Base-by-base conservation (phyloP, 179 eudicot species). In the Actinidia chinensis region DNA sequence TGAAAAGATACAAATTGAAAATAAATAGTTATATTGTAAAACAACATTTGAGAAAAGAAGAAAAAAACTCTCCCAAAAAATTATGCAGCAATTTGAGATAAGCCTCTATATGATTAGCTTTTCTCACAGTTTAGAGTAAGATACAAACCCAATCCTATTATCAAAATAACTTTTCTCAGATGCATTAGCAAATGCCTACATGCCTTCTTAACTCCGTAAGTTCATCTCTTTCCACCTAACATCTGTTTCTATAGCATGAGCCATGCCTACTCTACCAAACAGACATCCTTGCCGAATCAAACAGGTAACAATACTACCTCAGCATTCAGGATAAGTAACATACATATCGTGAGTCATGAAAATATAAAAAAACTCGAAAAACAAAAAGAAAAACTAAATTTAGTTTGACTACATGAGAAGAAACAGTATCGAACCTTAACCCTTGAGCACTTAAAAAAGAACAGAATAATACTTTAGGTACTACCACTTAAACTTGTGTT, bases 401-500 rank as follows among this genome's bases (percentile, higher is more conserved):
- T 43, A 67, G 8, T 14, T 60, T 44, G 68, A 60, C 68, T 68
- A 74, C 42, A 59, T 55, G 60, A 58, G 55, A 68, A 25, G 14
- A 23, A 15, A 44, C 3, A 46, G 54, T 2, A 44, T 44, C 23
- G n/a, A n/a, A n/a, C n/a, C n/a, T n/a, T n/a, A n/a, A n/a, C n/a
- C n/a, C n/a, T n/a, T n/a, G n/a, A n/a, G n/a, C n/a, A n/a, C n/a
- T n/a, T n/a, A n/a, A n/a, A n/a, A n/a, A n/a, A n/a, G 43, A 60
- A 44, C 42, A 59, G 22, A 18, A 73, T 40, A 36, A 23, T 10
- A 23, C 43, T 5, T 40, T 43, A 22, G 48, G 59, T 42, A 55
- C 56, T 15, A n/a, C 65, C 70, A 43, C 23, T 44, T 47, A 67
- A 75, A 87, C 97, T 90, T 89, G 93, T 97, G 88, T 92, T 91